Evolutionary conservation across 371 early-diverging fungal genomes (phyloP).

Genomic region (Mortierella polycephala): DNA sequence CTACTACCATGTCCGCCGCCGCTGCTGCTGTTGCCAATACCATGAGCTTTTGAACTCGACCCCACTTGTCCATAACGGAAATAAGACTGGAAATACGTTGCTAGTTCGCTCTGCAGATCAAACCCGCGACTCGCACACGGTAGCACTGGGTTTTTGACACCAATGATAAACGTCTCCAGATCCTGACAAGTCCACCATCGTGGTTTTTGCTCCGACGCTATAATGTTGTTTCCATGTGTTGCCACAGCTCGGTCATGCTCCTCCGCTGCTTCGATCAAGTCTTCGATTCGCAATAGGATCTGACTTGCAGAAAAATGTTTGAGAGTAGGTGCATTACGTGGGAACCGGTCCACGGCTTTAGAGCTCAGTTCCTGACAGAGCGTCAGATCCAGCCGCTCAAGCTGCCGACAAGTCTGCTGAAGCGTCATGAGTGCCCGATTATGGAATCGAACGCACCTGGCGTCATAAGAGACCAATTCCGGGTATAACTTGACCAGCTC

Average conservation of each 20-base stretch:
- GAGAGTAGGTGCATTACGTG: constrained; percentile 6
- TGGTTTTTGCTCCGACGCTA: not conserved
- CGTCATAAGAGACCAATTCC: constrained; percentile 20
- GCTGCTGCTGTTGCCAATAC: not conserved
- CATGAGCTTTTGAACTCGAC: not conserved
- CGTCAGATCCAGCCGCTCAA: constrained; percentile 28
- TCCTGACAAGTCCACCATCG: constrained; percentile 23
- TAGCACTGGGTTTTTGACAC: constrained; percentile 18
- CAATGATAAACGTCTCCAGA: constrained; percentile 35
- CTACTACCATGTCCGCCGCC: not conserved
- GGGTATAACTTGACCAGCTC: constrained; percentile 23
- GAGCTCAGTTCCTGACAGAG: constrained; percentile 24
- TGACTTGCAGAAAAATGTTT: constrained; percentile 22
- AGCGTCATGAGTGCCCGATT: constrained; percentile 18
- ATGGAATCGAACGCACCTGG: constrained; percentile 32
- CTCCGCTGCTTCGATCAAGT: constrained; percentile 15
- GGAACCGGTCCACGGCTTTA: constrained; percentile 16
- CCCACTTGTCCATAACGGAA: constrained; percentile 18
- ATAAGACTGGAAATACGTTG: constrained; percentile 23
- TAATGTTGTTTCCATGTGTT: not conserved
- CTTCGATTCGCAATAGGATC: constrained; percentile 12
- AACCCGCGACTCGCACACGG: not conserved
- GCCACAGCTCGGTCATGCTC: constrained; percentile 8
- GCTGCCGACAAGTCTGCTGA: constrained; percentile 15
- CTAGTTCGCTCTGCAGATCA: constrained; percentile 13